A percentile compares a stretch with the other conserved stretches of the same genome.
Conservation (phyloP, 192 early-diverging fungal genomes). For the Rhizoclosmatium globosum region DNA sequence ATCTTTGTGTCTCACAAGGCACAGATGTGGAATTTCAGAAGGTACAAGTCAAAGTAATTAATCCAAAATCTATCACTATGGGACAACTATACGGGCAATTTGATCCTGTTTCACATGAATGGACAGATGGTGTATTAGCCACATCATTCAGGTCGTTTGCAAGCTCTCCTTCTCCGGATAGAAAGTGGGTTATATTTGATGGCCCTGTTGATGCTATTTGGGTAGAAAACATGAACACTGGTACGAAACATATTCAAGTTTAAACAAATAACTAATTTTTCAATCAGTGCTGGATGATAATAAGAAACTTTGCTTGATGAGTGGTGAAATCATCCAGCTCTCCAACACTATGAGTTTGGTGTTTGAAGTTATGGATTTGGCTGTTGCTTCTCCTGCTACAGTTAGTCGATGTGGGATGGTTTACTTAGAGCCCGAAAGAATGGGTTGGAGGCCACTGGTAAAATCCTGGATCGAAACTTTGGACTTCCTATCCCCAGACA, state of each 20-base stretch:
- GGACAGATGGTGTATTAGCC: constrained; percentile 70
- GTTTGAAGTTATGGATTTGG: constrained; percentile 73
- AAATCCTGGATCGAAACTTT: constrained; percentile 61
- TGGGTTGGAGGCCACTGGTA: constrained; percentile 65
- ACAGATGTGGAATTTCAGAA: constrained; percentile 58
- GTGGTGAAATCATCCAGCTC: constrained; percentile 71
- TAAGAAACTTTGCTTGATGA: constrained; percentile 72
- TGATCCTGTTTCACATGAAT: constrained; percentile 69
- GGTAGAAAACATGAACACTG: constrained; percentile 74
- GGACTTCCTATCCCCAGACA: constrained; percentile 42
- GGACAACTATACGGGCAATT: constrained; percentile 70
- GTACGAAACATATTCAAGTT: not conserved
- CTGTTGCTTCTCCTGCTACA: constrained; percentile 73
- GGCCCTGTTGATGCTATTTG: constrained; percentile 70
- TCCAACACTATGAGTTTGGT: constrained; percentile 72
- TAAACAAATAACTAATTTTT: not conserved
- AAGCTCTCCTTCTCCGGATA: constrained; percentile 58
- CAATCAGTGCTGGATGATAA: constrained; percentile 64
- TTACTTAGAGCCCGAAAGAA: constrained; percentile 64
- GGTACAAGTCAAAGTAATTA: constrained; percentile 63
- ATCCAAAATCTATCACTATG: constrained; percentile 72
- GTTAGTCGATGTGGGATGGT: constrained; percentile 75
- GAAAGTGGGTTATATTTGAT: constrained; percentile 74
- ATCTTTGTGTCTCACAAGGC: constrained; percentile 45
- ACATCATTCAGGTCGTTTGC: constrained; percentile 62